A percentile compares a stretch with the other conserved stretches of the same genome.
These are phyloP conservation scores for Ampelocalamus luodianensis DNA, from an alignment of 176 grass and related monocot genomes.

Conservation along the genomic window DNA sequence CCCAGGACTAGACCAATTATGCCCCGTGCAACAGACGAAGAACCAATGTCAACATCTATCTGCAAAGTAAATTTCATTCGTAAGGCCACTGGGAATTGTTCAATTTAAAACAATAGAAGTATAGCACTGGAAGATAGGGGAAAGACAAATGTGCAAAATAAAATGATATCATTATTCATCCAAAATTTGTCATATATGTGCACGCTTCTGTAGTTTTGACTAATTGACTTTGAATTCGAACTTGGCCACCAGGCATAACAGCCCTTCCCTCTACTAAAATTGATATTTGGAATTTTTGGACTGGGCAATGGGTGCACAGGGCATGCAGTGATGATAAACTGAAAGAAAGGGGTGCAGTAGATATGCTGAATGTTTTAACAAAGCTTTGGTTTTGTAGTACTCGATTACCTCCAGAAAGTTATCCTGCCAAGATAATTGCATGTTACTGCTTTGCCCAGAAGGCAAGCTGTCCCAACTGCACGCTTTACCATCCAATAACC, in stretches of 20 bases:
- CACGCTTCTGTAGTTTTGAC: slow-evolving; percentile 4
- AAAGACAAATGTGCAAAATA: background rate
- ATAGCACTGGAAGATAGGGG: background rate
- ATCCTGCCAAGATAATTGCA: slow-evolving; percentile 91
- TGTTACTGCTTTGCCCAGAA: slow-evolving; percentile 94
- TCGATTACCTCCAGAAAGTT: slow-evolving; percentile 90
- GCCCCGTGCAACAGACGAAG: slow-evolving; percentile 88
- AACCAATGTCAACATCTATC: slow-evolving; percentile 99
- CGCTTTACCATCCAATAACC: slow-evolving; percentile 99
- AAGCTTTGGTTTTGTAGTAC: background rate
- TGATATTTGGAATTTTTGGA: background rate
- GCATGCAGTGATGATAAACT: background rate
- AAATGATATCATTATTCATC: slow-evolving; percentile 2
- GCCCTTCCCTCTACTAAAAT: background rate
- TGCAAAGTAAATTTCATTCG: slow-evolving; percentile 51
- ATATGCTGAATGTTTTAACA: slow-evolving; percentile 4
- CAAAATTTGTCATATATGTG: background rate
- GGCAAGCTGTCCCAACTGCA: slow-evolving; percentile 94
- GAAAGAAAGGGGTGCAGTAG: background rate
- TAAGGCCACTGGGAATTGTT: slow-evolving; percentile 13
- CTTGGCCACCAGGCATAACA: background rate
- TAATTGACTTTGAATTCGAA: background rate
- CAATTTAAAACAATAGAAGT: slow-evolving; percentile 27
- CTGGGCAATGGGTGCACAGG: background rate
- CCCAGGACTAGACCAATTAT: slow-evolving; percentile 95